Evolutionary conservation across 169 alveolate genomes (phyloP), one percentile per base, ranked within the genome.

Genomic region (Theileria luwenshuni): DNA sequence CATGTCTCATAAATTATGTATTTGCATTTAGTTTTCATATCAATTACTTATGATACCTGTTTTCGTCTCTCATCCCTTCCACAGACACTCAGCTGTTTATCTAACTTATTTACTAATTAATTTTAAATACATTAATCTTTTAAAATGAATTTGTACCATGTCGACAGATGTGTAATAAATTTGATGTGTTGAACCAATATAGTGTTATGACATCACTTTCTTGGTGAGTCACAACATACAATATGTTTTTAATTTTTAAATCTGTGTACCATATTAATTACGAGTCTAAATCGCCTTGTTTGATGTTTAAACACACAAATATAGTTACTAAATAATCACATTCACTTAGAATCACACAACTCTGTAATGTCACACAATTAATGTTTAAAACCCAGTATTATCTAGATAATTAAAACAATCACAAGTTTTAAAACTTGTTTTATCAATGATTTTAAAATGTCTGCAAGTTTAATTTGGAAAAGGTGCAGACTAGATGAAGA

Each of bases 401-500:
- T 38, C 10, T 38, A 38, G 10, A 38, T 38, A 38, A 38, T 38
- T 38, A 7, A 10, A 7, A 5, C 5, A 5, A 38, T 38, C 45
- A 38, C 45, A 38, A 38, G 5, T 10, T 10, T 7, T 5, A 38
- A 38, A 38, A 60, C 35, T 42, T 42, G 32, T n/a, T 32, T 5
- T 21, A 42, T 64, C 1, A 10, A 17, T 32, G 12, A 6, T 69
- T 27, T 17, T 13, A 28, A 2, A 52, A 73, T 72, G 87, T 74
- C 83, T 10, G 87, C 83, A 0, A 58, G 67, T 3, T 47, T 74
- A 1, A 54, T 71, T n/a, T 72, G 87, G 87, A 63, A 63, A 56
- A 41, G 23, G 23, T 79, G 38, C 32, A 32, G 68, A 68, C 74
- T 79, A 75, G 83, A 71, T 43, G 69, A 62, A 8, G 87, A 71